These are phyloP conservation scores for Lepidium africanum DNA, from an alignment of 345 rosid genomes.

Conservation along the genomic window DNA sequence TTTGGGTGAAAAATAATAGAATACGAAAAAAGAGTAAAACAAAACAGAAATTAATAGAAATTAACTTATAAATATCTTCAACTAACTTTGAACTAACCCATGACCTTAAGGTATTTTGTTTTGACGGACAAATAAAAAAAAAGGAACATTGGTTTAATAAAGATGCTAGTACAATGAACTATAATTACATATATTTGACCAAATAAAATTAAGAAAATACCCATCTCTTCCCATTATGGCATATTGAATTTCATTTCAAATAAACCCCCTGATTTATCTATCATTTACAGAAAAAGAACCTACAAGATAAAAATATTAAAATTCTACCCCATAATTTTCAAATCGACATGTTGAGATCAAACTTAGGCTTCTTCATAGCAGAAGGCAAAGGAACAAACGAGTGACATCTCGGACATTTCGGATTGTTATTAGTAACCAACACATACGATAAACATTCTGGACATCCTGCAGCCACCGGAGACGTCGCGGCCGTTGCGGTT, in stretches of 20 bases:
- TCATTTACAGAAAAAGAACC: conserved; percentile 12
- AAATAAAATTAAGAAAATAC: neutral
- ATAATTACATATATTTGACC: neutral
- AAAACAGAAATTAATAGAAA: neutral
- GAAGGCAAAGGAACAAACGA: conserved; percentile 44
- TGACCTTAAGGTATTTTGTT: neutral
- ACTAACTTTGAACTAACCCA: conserved; percentile 12
- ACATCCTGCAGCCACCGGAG: conserved; percentile 67
- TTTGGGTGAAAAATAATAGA: no score
- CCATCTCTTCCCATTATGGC: neutral
- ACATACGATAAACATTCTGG: conserved; percentile 84
- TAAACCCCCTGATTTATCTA: neutral
- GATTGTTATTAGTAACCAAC: conserved; percentile 48
- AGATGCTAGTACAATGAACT: neutral
- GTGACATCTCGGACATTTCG: conserved; percentile 78
- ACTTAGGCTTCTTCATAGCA: conserved; percentile 46
- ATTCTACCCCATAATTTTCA: conserved; percentile 16
- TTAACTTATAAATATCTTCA: neutral
- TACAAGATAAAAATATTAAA: neutral
- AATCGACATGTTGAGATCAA: conserved; percentile 74
- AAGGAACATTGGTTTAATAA: neutral
- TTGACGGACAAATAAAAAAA: neutral
- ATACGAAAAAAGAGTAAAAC: neutral
- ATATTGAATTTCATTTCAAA: neutral
- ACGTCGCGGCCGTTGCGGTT: neutral